Conservation (phyloP, 805 yeast genomes). For the Cyberlindnera euphorbiae region DNA sequence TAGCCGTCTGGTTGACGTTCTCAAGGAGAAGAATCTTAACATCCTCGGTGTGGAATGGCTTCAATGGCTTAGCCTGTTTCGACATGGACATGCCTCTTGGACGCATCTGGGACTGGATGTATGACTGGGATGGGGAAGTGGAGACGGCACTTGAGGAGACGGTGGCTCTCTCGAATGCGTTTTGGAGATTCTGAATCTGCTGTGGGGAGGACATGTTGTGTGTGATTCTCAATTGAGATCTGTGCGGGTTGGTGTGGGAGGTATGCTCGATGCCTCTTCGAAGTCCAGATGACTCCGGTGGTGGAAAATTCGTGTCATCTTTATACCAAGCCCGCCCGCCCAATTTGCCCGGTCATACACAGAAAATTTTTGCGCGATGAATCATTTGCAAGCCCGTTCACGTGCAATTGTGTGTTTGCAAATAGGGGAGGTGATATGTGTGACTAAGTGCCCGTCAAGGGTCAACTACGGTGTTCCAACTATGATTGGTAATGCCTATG, state of each 20-base stretch:
- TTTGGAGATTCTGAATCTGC: slow-evolving; percentile 52
- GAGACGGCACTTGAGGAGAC: slow-evolving; percentile 70
- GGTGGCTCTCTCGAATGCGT: slow-evolving; percentile 52
- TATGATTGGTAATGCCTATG: too few species aligned
- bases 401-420: slow-evolving; percentile 15
- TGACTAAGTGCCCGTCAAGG: too few species aligned
- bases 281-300: not conserved
- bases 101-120: slow-evolving; percentile 44
- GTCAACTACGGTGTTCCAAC: too few species aligned
- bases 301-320: not conserved
- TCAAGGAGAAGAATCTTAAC: slow-evolving; percentile 87
- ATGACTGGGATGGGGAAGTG: slow-evolving; percentile 76
- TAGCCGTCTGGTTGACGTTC: slow-evolving; percentile 90
- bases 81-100: slow-evolving; percentile 38
- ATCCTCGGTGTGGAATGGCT: slow-evolving; percentile 95
- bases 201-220: slow-evolving; percentile 58
- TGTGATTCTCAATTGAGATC: not conserved
- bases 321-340: not conserved
- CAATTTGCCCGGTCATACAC: slow-evolving; percentile 1
- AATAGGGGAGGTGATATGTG: too few species aligned
- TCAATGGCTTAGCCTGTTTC: slow-evolving; percentile 63
- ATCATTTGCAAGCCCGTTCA: slow-evolving; percentile 5
- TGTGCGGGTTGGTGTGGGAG: not conserved
- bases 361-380: slow-evolving; percentile 14
- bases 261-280: not conserved